Conservation (phyloP, 2,329 filamentous ascomycete species). For the Juglanconis juglandina region DNA sequence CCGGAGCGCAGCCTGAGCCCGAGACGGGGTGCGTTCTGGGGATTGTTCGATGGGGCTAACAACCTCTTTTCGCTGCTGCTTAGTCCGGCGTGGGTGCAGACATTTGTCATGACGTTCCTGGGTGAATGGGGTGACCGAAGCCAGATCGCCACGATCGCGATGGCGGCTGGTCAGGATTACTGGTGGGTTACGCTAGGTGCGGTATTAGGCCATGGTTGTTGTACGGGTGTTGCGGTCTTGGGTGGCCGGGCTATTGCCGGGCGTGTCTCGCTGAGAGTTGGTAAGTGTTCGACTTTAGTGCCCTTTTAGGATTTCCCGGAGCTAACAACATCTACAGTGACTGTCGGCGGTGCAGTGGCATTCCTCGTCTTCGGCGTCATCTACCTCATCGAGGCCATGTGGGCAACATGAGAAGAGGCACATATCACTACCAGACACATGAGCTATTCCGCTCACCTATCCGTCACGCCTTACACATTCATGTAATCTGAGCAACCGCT, state of each 20-base stretch:
- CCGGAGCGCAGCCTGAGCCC: conserved; percentile 60
- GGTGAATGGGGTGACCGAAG: conserved; percentile 97
- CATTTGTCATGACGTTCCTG: conserved; percentile 97
- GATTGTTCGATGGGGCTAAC: conserved; percentile 61
- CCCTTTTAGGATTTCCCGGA: background rate
- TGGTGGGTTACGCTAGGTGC: conserved; percentile 97
- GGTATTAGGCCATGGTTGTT: conserved; percentile 79
- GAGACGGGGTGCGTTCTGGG: conserved; percentile 35
- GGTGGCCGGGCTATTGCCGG: conserved; percentile 91
- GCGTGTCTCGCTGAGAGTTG: conserved; percentile 89
- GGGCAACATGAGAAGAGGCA: conserved; percentile 35
- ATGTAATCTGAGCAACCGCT: background rate
- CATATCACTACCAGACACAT: background rate
- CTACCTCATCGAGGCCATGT: conserved; percentile 79
- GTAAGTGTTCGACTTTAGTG: conserved; percentile 54
- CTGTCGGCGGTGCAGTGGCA: conserved; percentile 82
- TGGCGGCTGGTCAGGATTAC: conserved; percentile 97
- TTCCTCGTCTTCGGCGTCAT: conserved; percentile 91
- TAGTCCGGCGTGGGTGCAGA: conserved; percentile 97
- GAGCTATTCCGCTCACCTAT: background rate
- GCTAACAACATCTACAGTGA: conserved; percentile 58
- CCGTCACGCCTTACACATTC: background rate
- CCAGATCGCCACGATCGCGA: conserved; percentile 97
- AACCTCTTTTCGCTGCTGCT: conserved; percentile 86
- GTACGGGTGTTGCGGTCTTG: conserved; percentile 86